A percentile compares a stretch with the other conserved stretches of the same genome.
Evolutionary conservation across 352 stramenopile genomes (phyloP).

Genomic region (Globisporangium abappressorium): DNA sequence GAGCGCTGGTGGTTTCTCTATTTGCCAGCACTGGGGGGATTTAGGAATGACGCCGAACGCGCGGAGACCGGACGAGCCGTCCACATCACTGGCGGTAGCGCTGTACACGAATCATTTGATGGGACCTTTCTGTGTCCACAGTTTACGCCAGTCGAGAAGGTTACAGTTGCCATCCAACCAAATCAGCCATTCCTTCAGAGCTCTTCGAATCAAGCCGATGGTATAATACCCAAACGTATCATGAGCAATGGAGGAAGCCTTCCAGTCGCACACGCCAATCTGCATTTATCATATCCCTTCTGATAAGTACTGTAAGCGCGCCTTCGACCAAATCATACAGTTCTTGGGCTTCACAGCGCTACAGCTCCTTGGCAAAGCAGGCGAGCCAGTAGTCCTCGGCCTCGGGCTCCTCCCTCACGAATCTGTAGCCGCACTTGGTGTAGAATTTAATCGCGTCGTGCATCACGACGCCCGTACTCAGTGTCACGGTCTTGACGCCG

Average conservation of each 20-base stretch:
- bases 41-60: neutral
- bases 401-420: conserved; percentile 7
- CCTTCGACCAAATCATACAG: too few species aligned
- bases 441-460: conserved; percentile 23
- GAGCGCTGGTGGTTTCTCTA: neutral
- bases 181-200: neutral
- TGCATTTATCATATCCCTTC: neutral
- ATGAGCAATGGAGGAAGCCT: neutral
- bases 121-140: neutral
- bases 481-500: conserved; percentile 6
- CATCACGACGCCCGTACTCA: conserved; percentile 18
- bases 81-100: neutral
- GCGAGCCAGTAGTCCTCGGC: conserved; percentile 11
- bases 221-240: neutral
- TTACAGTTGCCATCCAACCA: neutral
- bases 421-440: conserved; percentile 15
- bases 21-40: neutral
- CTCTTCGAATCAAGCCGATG: neutral
- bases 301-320: neutral
- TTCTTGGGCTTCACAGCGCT: neutral
- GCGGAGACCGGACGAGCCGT: too few species aligned
- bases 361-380: conserved; percentile 10
- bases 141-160: neutral
- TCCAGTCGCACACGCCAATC: neutral
- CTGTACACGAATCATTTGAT: neutral